Evolutionary conservation across 1,284 basidiomycete species (phyloP), one percentile per base, ranked within the genome.

Genomic region (Fomes fomentarius): DNA sequence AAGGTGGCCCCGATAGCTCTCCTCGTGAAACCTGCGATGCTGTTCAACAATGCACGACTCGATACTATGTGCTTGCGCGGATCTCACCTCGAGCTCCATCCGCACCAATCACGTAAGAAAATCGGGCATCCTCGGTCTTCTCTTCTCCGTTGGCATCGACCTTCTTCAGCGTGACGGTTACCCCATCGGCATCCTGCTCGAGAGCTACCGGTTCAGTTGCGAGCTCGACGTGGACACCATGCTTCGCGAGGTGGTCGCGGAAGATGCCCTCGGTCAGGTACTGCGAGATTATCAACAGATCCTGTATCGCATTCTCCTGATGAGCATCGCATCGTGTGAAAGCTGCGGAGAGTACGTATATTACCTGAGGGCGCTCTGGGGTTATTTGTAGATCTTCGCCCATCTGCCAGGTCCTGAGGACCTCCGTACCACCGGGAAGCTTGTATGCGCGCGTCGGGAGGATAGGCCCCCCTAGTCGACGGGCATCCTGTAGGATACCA

Each of bases 11-110:
- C 70, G 4, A 72, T 60, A 10, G 59, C 52, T 52, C 68, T 72
- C 21, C 71, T 50, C 1, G 61, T 61, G 10, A 60, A 48, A 28
- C 72, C 71, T 71, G 22, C n/a, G 11, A 22, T 7, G 4, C 4
- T 25, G 24, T 14, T 11, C n/a, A 8, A 8, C 3, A 12, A 17
- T n/a, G 11, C 33, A n/a, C 4, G 2, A 21, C 7, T 11, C 31
- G 14, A 11, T 9, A 26, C 3, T 25, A 24, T 12, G 14, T 22
- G 14, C 37, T 48, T n/a, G n/a, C n/a, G n/a, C n/a, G n/a, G n/a
- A n/a, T n/a, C n/a, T 40, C 2, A 74, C 74, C 69, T 63, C 61
- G 63, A 12, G 69, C 74, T 10, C 75, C 75, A 57, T 77, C 74
- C 0, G 73, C 63, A 2, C 74, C 75, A 14, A 76, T 57, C 0